phyloP scores from a whole-genome alignment of 345 rosid genomes.

The Salix koriyanagi region DNA sequence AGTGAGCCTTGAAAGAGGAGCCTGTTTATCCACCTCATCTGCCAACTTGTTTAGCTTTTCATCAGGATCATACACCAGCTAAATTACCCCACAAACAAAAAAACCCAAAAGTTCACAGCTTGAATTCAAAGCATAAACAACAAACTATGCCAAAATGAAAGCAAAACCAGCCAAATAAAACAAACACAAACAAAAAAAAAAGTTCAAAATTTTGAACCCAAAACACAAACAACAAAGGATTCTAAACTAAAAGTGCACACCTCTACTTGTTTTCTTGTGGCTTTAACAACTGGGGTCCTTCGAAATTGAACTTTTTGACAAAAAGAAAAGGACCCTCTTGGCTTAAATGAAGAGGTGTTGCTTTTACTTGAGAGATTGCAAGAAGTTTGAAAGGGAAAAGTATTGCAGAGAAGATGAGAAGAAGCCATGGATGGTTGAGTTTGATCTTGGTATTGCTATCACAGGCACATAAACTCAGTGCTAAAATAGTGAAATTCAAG shows the following conservation, averaged over 20 bases:
- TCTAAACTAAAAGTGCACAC: slow-evolving; percentile 19
- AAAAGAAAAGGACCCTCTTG: slow-evolving; percentile 22
- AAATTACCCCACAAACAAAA: slow-evolving; percentile 9
- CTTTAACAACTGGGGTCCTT: slow-evolving; percentile 37
- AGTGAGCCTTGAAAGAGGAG: slow-evolving; percentile 87
- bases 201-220: background rate
- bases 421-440: slow-evolving; percentile 36
- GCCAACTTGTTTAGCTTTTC: slow-evolving; percentile 71
- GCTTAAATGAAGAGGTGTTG: slow-evolving; percentile 16
- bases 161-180: background rate
- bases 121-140: background rate
- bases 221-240: background rate
- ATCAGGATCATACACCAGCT: slow-evolving; percentile 84
- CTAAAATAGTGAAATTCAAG: background rate
- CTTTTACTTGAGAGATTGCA: slow-evolving; percentile 28
- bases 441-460: background rate
- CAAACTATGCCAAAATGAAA: background rate
- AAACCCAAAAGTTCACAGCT: background rate
- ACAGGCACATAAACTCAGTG: background rate
- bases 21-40: slow-evolving; percentile 67
- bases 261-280: slow-evolving; percentile 57
- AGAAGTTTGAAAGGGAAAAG: slow-evolving; percentile 23
- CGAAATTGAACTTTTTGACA: slow-evolving; percentile 29
- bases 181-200: background rate
- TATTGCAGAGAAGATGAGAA: slow-evolving; percentile 45